Conservation (phyloP, 495 filamentous ascomycete species). For the Durotheca rogersii region DNA sequence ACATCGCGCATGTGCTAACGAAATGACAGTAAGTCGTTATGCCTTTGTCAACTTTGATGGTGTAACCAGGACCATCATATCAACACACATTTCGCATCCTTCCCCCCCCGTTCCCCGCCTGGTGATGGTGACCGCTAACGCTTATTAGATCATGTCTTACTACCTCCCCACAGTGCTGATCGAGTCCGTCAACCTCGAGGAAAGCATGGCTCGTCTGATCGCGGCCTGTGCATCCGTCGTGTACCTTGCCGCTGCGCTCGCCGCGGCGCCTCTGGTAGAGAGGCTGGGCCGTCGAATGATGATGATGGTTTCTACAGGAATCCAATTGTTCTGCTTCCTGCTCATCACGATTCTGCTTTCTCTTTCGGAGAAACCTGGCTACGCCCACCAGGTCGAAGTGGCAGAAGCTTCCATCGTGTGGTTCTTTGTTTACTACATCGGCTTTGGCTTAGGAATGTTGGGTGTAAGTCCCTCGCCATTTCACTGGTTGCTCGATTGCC, state of each 20-base stretch:
- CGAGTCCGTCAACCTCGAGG: slow-evolving; percentile 41
- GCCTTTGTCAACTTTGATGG: background rate
- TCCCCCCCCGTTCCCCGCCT: no score
- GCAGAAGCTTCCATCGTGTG: slow-evolving; percentile 51
- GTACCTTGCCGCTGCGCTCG: slow-evolving; percentile 45
- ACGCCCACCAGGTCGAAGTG: slow-evolving; percentile 33
- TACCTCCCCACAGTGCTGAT: slow-evolving; percentile 49
- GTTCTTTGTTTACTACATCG: slow-evolving; percentile 53
- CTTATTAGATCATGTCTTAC: slow-evolving; percentile 37
- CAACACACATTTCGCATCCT: no score
- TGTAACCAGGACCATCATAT: no score
- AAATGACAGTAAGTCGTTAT: slow-evolving; percentile 38
- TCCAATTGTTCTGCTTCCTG: slow-evolving; percentile 57
- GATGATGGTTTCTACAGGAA: slow-evolving; percentile 58
- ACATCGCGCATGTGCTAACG: slow-evolving; percentile 29
- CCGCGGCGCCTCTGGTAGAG: slow-evolving; percentile 54
- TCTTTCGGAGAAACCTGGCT: slow-evolving; percentile 41
- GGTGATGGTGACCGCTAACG: no score
- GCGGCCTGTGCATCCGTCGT: slow-evolving; percentile 36
- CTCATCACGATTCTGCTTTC: slow-evolving; percentile 58
- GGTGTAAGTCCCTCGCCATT: slow-evolving; percentile 26
- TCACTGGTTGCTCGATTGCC: background rate
- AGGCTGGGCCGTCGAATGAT: slow-evolving; percentile 58
- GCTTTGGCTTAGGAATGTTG: slow-evolving; percentile 58
- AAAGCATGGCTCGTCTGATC: slow-evolving; percentile 37